Conservation (phyloP, 495 filamentous ascomycete species). For the Penicillium salamii region DNA sequence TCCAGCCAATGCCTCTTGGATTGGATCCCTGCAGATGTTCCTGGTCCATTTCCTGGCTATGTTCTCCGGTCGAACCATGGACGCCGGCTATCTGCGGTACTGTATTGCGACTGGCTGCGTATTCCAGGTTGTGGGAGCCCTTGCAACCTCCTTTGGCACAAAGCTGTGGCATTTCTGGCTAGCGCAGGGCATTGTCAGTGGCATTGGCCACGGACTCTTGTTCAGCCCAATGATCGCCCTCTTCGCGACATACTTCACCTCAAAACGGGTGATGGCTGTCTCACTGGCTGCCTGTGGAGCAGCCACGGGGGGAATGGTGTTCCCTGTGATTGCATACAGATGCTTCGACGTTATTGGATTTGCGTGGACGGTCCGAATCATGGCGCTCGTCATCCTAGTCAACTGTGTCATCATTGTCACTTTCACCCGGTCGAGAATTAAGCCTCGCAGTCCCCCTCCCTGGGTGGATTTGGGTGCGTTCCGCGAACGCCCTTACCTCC, state of each 20-base stretch:
- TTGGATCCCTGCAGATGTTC: conserved; percentile 40
- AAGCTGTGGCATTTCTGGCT: conserved; percentile 65
- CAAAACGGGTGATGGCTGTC: conserved; percentile 58
- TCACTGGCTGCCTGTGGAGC: conserved; percentile 58
- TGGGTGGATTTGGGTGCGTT: conserved; percentile 61
- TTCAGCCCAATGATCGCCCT: conserved; percentile 62
- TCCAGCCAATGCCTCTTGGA: conserved; percentile 61
- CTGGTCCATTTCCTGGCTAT: conserved; percentile 26
- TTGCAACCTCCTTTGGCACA: conserved; percentile 57
- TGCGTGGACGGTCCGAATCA: conserved; percentile 63
- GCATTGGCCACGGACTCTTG: conserved; percentile 63
- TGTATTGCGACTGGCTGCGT: conserved; percentile 50
- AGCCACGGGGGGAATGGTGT: conserved; percentile 67
- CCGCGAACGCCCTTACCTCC: conserved; percentile 53
- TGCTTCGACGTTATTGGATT: conserved; percentile 64
- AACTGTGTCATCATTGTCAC: conserved; percentile 42
- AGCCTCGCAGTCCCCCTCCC: conserved; percentile 52
- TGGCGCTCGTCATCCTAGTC: conserved; percentile 63
- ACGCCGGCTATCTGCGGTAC: conserved; percentile 57
- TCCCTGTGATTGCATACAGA: conserved; percentile 60
- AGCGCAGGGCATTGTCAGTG: conserved; percentile 65
- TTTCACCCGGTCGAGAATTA: conserved; percentile 52
- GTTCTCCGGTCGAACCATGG: conserved; percentile 55
- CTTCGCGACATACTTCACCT: conserved; percentile 64
- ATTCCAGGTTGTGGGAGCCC: conserved; percentile 59